These are phyloP conservation scores for Diaporthe vaccinii DNA, from an alignment of 2,329 filamentous ascomycete species.

Conservation along the genomic window DNA sequence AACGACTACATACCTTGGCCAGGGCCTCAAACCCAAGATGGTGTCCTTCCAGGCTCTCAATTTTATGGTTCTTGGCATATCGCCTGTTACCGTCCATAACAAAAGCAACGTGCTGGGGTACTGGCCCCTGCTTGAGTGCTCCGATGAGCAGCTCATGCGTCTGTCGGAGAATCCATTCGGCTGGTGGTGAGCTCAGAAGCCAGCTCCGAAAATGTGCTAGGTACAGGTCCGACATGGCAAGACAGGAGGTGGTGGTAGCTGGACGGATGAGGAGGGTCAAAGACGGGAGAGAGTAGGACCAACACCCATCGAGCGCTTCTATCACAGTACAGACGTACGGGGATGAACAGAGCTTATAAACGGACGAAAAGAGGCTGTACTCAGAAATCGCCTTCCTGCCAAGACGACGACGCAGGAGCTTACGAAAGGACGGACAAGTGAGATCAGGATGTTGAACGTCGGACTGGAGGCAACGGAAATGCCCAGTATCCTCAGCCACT, in stretches of 20 bases:
- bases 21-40: slow-evolving; percentile 96
- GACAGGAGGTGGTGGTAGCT: background rate
- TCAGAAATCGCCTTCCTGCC: slow-evolving; percentile 10
- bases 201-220: slow-evolving; percentile 70
- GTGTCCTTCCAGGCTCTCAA: slow-evolving; percentile 97
- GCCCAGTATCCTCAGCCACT: slow-evolving; percentile 32
- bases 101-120: slow-evolving; percentile 97
- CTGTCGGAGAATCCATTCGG: slow-evolving; percentile 87
- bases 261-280: background rate
- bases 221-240: slow-evolving; percentile 67
- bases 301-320: background rate
- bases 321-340: background rate
- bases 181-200: slow-evolving; percentile 88
- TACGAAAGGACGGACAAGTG: slow-evolving; percentile 28
- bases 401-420: slow-evolving; percentile 31
- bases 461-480: slow-evolving; percentile 1
- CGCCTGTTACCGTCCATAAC: slow-evolving; percentile 99
- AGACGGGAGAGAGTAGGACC: background rate
- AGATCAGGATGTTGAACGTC: slow-evolving; percentile 10
- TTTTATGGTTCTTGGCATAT: slow-evolving; percentile 89
- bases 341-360: slow-evolving; percentile 2
- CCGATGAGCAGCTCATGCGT: slow-evolving; percentile 89
- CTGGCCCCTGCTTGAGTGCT: slow-evolving; percentile 88
- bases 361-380: slow-evolving; percentile 4
- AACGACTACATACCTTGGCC: slow-evolving; percentile 71